Evolutionary conservation across 345 rosid genomes (phyloP), one percentile per base, ranked within the genome.

Genomic region (Rhodamnia argentea): DNA sequence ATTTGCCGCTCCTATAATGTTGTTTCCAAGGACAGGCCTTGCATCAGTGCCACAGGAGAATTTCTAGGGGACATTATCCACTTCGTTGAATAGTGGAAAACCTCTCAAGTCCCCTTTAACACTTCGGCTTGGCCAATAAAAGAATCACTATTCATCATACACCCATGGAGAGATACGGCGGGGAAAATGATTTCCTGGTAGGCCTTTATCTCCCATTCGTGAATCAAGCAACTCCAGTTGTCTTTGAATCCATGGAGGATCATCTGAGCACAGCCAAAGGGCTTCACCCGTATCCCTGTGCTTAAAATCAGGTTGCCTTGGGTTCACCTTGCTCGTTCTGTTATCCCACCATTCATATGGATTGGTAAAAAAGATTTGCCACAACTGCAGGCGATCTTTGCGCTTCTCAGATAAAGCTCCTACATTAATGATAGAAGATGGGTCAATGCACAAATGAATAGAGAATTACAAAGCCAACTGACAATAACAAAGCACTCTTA

Each of bases 331-430:
- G 13, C n/a, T 22, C 52, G 82, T 88, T 88, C 99, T 93, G 70
- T 92, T 91, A 89, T 96, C 98, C 95, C 95, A 96, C 99, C 99
- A 95, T 82, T 93, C 96, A n/a, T 85, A 64, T 40, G 96, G 98
- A 85, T 87, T 94, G 83, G 88, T 58, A 81, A 96, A 96, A 87
- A 92, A 94, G 85, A 92, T 88, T 85, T 96, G 97, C 99, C 99
- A 95, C 89, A 95, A 89, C 87, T 93, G 89, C 37, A 94, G 87
- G 47, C 82, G 76, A 82, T 89, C 89, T 87, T 88, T 82, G 10
- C 59, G 62, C 85, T 83, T 85, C 54, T 74, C 86, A 40, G 86
- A 87, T 78, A 84, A 86, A 87, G 87, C 88, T 86, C 90, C 95
- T 88, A 55, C 40, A 90, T 87, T 83, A 44, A 26, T 54, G 40